Percentiles rank a stretch among this genome's conserved stretches.
Evolutionary conservation across 352 stramenopile species (phyloP).

Genomic region (Pythium phragmiticola): DNA sequence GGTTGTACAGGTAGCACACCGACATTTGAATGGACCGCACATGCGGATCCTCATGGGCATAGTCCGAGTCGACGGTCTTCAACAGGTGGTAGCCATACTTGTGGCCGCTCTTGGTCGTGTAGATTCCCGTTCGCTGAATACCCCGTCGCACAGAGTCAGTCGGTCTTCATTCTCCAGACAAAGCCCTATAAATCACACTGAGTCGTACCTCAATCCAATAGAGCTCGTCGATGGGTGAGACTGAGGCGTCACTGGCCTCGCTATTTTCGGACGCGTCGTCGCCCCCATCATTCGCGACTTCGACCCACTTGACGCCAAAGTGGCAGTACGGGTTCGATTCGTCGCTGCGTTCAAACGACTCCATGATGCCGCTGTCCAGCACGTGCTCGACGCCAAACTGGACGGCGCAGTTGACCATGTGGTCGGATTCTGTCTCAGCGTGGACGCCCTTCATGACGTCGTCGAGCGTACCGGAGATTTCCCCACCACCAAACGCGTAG

Average conservation of each 20-base stretch:
- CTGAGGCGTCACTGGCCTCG: slow-evolving; percentile 18
- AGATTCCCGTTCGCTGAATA: slow-evolving; percentile 35
- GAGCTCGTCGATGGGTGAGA: slow-evolving; percentile 42
- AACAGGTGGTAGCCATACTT: slow-evolving; percentile 60
- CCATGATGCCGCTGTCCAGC: slow-evolving; percentile 47
- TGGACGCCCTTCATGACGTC: slow-evolving; percentile 54
- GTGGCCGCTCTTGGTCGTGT: slow-evolving; percentile 30
- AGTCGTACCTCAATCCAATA: slow-evolving; percentile 47
- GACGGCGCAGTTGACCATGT: slow-evolving; percentile 44
- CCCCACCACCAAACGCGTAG: slow-evolving; percentile 53
- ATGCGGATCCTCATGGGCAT: slow-evolving; percentile 14
- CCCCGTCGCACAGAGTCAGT: neutral
- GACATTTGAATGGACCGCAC: slow-evolving; percentile 46
- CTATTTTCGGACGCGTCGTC: slow-evolving; percentile 8
- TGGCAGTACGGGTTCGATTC: slow-evolving; percentile 41
- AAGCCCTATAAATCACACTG: neutral
- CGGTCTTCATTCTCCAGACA: neutral
- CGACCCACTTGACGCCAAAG: slow-evolving; percentile 67
- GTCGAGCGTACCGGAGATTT: slow-evolving; percentile 43
- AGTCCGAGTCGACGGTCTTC: slow-evolving; percentile 50
- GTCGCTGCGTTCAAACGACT: slow-evolving; percentile 37
- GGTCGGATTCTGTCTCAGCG: slow-evolving; percentile 35
- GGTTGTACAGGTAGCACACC: slow-evolving; percentile 63
- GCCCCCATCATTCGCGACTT: slow-evolving; percentile 22
- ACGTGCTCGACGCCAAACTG: slow-evolving; percentile 44